Base-by-base conservation (phyloP, 2,329 filamentous ascomycete genomes). In the Hymenoscyphus albidus region DNA sequence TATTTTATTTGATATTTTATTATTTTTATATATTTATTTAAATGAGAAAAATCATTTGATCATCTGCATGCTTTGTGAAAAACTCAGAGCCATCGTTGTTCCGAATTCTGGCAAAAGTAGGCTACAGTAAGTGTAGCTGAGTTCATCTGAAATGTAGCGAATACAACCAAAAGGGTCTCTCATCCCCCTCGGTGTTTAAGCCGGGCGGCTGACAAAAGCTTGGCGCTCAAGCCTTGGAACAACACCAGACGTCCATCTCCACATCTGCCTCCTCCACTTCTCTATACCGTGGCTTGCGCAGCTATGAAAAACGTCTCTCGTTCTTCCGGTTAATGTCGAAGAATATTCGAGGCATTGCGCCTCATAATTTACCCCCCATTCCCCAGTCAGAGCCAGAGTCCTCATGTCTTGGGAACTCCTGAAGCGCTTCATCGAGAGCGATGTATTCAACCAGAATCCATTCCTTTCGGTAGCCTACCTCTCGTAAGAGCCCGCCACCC, bases 401-500 rank as follows among this genome's bases (percentile, higher is more conserved):
- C 69, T 68, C 69, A 89, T 88, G 88, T 90, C 88, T 82, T 94
- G 91, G 91, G 90, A 93, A 82, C 83, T 95, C 81, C 85, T 95
- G 77, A 90, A 92, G 83, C 88, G 91, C 79, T 93, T 94, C 86
- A 88, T 95, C 82, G 91, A 94, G 85, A 93, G 90, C 82, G 91
- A 95, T 83, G 90, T 95, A 82, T 95, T 95, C 84, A 94, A 93
- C 82, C 89, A 91, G 80, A 89, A 94, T 80, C 91, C 92, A 69
- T 94, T 93, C 78, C 88, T 95, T 78, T 90, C 91, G 67, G 91
- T 95, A 76, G 92, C 91, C 70, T 95, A 95, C 80, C 87, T 95
- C 75, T 91, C 91, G 91, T 94, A 82, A 68, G 73, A 67, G 66
- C 67, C 69, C 68, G 66, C 71, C 68, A 67, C 54, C 48, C 48